phyloP scores from a whole-genome alignment of 345 rosid genomes.

The Kernera saxatilis region DNA sequence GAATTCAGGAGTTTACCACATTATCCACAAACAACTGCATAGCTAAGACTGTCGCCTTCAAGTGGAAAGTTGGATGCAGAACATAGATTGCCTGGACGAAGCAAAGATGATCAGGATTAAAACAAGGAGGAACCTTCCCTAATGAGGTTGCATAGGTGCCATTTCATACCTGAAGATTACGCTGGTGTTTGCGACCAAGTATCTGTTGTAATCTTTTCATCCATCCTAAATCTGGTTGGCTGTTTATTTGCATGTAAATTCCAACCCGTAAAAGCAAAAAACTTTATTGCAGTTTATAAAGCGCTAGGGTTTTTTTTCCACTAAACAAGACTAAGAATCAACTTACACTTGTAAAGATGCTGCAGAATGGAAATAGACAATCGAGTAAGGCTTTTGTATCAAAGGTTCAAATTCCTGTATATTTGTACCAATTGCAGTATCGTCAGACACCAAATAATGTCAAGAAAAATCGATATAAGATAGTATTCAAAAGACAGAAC shows the following conservation, averaged over 20 bases:
- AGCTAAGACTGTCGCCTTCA: constrained; percentile 71
- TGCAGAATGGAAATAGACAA: constrained; percentile 91
- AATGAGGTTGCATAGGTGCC: background rate
- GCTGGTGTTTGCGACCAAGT: constrained; percentile 89
- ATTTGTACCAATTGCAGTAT: background rate
- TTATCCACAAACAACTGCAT: constrained; percentile 71
- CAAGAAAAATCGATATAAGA: background rate
- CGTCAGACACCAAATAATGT: background rate
- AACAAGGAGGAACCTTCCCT: background rate
- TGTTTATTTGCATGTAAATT: constrained; percentile 25
- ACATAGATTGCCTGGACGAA: constrained; percentile 73
- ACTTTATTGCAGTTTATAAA: background rate
- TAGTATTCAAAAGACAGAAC: background rate
- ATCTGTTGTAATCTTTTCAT: constrained; percentile 85
- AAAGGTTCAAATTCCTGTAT: constrained; percentile 96
- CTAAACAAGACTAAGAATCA: background rate
- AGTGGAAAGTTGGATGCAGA: constrained; percentile 87
- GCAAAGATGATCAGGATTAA: constrained; percentile 9
- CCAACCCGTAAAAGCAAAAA: background rate
- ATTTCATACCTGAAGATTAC: constrained; percentile 73
- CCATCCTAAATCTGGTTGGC: constrained; percentile 95
- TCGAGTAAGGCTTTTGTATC: constrained; percentile 89
- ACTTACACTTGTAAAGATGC: constrained; percentile 95
- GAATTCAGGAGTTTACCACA: constrained; percentile 41
- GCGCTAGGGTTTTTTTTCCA: background rate